phyloP scores from a whole-genome alignment of 2,329 filamentous ascomycete species.

The Sclerotinia minor region DNA sequence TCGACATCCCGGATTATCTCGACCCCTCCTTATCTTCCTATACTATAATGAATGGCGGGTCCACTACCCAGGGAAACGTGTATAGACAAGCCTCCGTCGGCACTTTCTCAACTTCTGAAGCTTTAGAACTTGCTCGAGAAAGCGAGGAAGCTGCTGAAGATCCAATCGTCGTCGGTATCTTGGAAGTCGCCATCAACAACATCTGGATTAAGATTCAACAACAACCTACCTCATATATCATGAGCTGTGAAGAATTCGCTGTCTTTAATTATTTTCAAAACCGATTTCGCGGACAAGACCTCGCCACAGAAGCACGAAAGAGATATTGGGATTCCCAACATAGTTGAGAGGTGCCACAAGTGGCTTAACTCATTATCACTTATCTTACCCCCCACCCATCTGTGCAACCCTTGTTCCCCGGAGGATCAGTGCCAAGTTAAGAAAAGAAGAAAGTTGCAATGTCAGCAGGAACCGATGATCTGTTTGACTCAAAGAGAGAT shows the following conservation, averaged over 20 bases:
- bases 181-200: constrained; percentile 62
- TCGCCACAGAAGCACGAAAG: constrained; percentile 51
- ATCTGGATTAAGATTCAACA: constrained; percentile 69
- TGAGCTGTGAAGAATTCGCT: constrained; percentile 76
- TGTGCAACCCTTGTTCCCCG: not conserved
- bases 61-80: constrained; percentile 27
- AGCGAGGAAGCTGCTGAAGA: constrained; percentile 66
- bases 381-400: not conserved
- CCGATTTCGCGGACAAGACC: constrained; percentile 57
- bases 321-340: constrained; percentile 53
- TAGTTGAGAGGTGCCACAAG: constrained; percentile 11
- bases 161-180: constrained; percentile 59
- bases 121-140: constrained; percentile 75
- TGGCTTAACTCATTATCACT: constrained; percentile 17
- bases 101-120: constrained; percentile 55
- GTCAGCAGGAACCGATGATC: not conserved
- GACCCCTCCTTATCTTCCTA: constrained; percentile 27
- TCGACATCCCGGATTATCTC: constrained; percentile 18
- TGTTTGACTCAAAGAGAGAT: constrained; percentile 3
- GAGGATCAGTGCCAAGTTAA: not conserved
- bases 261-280: constrained; percentile 83
- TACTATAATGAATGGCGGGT: constrained; percentile 30
- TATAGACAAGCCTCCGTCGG: constrained; percentile 26
- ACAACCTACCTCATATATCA: constrained; percentile 68
- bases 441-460: constrained; percentile 3